Evolutionary conservation across 495 filamentous ascomycete genomes (phyloP), one percentile per base, ranked within the genome.

Genomic region (Pyrenula massariospora): DNA sequence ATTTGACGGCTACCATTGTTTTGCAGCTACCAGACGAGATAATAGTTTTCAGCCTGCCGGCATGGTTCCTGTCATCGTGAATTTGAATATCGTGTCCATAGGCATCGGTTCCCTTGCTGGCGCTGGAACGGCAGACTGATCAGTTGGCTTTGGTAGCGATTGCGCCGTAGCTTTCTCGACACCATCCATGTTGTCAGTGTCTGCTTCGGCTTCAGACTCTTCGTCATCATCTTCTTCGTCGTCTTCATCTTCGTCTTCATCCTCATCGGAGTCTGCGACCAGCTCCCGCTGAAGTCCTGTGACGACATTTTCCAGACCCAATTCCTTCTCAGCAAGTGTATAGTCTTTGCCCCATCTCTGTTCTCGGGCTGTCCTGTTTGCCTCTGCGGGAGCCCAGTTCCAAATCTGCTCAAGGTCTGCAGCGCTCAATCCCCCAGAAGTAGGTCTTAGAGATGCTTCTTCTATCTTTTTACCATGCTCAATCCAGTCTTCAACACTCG

Each of bases 401-500:
- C 77, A 80, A 24, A 78, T 55, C 50, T 72, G 68, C 22, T 62
- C 65, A 2, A 78, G 57, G 31, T 74, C 65, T 10, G 70, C 60
- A 24, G 72, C 66, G 65, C 68, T 65, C 57, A 78, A 55, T 54
- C 65, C 55, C 58, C 68, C 60, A 68, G 22, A 70, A 54, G 19
- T 58, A 62, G 12, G 65, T 60, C 11, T 59, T 65, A 52, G 61
- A 56, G 55, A 59, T 58, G 68, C 66, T 12, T 67, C 66, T 2
- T 65, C 69, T 0, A 65, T 68, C 8, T 63, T 65, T 2, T 79
- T 77, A 8, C 83, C 84, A 48, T 84, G 75, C 10, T 81, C 80
- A 12, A 92, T 83, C 77, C 83, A 86, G 25, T 79, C 79, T 59
- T 89, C 86, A 23, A 89, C 82, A 2, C 78, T 73, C 2, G 88